These are phyloP conservation scores for Aspergillus asperescens DNA, from an alignment of 495 filamentous ascomycete genomes.

Conservation along the genomic window DNA sequence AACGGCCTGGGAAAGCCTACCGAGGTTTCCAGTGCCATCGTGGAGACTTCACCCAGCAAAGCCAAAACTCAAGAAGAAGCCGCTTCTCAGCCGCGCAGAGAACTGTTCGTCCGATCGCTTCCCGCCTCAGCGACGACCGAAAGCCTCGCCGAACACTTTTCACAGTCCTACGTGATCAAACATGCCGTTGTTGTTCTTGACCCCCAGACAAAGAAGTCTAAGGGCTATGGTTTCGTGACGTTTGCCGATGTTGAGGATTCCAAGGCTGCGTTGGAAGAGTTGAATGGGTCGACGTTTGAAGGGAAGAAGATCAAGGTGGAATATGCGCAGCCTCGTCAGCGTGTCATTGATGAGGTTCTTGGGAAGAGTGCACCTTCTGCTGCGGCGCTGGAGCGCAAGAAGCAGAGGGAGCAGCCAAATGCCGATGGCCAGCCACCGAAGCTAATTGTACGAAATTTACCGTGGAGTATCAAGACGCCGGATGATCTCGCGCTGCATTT, in stretches of 20 bases:
- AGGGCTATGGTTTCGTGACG: conserved; percentile 94
- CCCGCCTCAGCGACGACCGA: conserved; percentile 75
- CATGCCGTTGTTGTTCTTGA: conserved; percentile 86
- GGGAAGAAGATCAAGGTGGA: conserved; percentile 81
- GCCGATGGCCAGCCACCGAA: conserved; percentile 62
- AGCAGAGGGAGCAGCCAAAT: conserved; percentile 50
- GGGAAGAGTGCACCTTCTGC: conserved; percentile 45
- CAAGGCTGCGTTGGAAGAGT: conserved; percentile 65
- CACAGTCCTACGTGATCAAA: conserved; percentile 87
- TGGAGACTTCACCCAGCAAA: conserved; percentile 21
- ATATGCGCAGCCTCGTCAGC: conserved; percentile 77
- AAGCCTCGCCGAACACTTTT: conserved; percentile 78
- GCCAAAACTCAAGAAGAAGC: conserved; percentile 17
- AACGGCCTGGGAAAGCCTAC: conserved; percentile 28
- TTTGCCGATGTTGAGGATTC: conserved; percentile 93
- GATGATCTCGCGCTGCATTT: conserved; percentile 76
- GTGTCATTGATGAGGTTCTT: conserved; percentile 52
- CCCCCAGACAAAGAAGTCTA: conserved; percentile 71
- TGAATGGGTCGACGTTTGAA: conserved; percentile 66
- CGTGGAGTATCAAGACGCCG: conserved; percentile 87
- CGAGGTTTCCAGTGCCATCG: conserved; percentile 20
- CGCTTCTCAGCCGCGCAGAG: conserved; percentile 48
- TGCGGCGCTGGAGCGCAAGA: conserved; percentile 49
- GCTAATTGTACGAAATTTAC: conserved; percentile 90
- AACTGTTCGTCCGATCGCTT: conserved; percentile 87